Evolutionary conservation across 768 basidiomycete genomes (phyloP), one percentile per base, ranked within the genome.

Genomic region (Lentinula detonsa): DNA sequence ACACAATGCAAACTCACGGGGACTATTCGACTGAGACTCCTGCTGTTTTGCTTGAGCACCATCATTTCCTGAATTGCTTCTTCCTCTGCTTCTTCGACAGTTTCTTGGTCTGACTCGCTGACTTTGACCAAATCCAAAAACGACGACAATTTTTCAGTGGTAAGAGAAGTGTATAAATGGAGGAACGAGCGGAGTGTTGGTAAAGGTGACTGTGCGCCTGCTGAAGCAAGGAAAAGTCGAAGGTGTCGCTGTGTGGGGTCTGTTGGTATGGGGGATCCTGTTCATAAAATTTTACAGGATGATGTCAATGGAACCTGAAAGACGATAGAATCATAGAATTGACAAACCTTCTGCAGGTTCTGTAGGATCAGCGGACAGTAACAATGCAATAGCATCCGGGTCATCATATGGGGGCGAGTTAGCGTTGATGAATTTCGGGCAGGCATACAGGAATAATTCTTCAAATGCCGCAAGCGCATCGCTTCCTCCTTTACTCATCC

Each of bases 21-120:
- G 3, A 56, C 55, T 40, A 87, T 81, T 72, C 90, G 80, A 71
- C 85, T 87, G 59, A 88, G 73, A 61, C 90, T 91, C 68, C 93
- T 80, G 66, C 90, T 91, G 0, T 87, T 86, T 64, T 90, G 87
- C 78, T 99, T 98, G 75, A 97, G 84, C 48, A 93, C 87, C 94
- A 98, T 97, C 81, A 98, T 84, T 81, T 96, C 91, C 75, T 95
- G 91, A 61, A 99, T 81, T 69, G 98, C 88, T 72, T 91, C 90
- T 70, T 98, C 96, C 75, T 98, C 85, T 2, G 33, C 53, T 2
- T 13, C 53, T 40, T 54, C 63, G 46, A 28, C 48, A 35, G 53
- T 37, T 54, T 57, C 46, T 40, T 48, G 23, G 9, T 42, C 56
- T 16, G 56, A 33, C 15, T 48, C 56, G 23, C n/a, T 33, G 40